A percentile compares a stretch with the other conserved stretches of the same genome.
These are phyloP conservation scores for Talaromyces thailandensis DNA, from an alignment of 495 filamentous ascomycete genomes.

Conservation along the genomic window DNA sequence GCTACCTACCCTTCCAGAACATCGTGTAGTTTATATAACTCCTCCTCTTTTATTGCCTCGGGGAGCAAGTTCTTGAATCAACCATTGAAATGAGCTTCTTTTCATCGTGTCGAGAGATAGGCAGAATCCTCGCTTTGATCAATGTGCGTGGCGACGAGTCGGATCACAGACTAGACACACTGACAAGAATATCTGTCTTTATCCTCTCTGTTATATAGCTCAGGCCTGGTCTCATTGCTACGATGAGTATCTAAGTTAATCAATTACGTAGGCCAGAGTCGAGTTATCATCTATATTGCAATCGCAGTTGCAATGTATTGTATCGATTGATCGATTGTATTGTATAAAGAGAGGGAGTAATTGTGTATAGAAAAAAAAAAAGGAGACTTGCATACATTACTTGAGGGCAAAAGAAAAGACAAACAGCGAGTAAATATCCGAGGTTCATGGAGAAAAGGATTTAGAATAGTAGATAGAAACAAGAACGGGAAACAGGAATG, in stretches of 20 bases:
- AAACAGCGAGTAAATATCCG: neutral
- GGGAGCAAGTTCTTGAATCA: no score
- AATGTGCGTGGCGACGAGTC: no score
- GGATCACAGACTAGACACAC: no score
- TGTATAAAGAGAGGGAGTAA: conserved; percentile 3
- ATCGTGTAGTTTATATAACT: no score
- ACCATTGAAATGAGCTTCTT: no score
- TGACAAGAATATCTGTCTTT: no score
- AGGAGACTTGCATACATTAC: conserved; percentile 1
- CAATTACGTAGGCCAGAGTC: neutral
- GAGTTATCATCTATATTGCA: neutral
- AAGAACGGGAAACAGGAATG: neutral
- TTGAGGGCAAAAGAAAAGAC: neutral
- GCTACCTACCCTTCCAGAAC: no score
- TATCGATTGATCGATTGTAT: neutral
- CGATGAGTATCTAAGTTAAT: neutral
- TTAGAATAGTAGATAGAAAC: neutral
- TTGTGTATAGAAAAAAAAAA: neutral
- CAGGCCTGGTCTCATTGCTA: no score
- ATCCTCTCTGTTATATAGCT: no score
- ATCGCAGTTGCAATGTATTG: neutral
- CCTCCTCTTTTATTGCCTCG: no score
- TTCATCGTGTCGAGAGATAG: no score
- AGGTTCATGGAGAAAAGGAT: neutral
- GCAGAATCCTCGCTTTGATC: no score